Base-by-base conservation (phyloP, 225 moss, liverwort and hornwort species). In the Polytrichum commune region DNA sequence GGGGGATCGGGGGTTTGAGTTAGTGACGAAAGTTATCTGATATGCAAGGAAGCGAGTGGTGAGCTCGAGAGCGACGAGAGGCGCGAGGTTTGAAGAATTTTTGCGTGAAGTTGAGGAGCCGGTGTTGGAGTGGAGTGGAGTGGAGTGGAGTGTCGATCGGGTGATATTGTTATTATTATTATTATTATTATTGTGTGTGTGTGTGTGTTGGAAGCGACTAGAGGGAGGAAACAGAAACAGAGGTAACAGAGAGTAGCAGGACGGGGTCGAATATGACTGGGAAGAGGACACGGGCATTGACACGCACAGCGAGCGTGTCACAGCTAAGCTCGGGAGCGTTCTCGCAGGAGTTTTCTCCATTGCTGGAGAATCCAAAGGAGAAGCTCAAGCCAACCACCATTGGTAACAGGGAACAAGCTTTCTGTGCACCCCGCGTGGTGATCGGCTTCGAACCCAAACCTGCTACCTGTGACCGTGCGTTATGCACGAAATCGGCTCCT, bases 371-470 rank as follows among this genome's bases (percentile, higher is more conserved):
- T 68, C 88, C 87, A 0, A 95, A 95, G 83, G 95, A 95, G 87
- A 93, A 90, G 80, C 76, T 82, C 6, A 95, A 91, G 63, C 83
- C 84, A 2, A 77, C 79, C 10, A 66, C 70, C 5, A 46, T 46
- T 46, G 46, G 46, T 46, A 13, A 3, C 16, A 46, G 46, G 46
- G 75, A 76, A 46, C 72, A 65, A 25, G 30, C 62, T 0, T 54
- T 63, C 18, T 62, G 33, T 30, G 80, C 87, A 1, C 88, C 92
- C 6, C 87, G 96, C 6, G 85, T 86, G 66, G 96, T 97, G 26
- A 94, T 97, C 24, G 96, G 96, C 24, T 97, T 97, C 77, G 88
- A 89, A 66, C 96, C 96, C n/a, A 93, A 93, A 76, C 83, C 79
- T 1, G 53, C 46, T 65, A 70, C 69, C 0, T 74, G 80, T 19